A percentile compares a stretch with the other conserved stretches of the same genome.
Conservation (phyloP, 169 alveolate genomes). For the Plasmodium vivax region DNA sequence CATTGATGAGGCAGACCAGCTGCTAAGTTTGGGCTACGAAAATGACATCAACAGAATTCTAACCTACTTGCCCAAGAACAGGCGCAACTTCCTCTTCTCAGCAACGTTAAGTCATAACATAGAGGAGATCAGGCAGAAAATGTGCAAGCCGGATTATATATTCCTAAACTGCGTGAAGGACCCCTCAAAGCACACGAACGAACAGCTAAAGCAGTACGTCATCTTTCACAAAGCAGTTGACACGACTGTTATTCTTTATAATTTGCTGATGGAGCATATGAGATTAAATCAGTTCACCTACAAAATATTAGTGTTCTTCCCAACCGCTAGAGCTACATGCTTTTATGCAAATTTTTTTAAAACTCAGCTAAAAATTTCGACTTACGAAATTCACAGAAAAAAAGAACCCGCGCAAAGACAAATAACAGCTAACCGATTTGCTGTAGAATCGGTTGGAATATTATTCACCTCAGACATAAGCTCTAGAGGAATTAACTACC, state of each 20-base stretch:
- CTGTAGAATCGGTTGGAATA: slow-evolving; percentile 78
- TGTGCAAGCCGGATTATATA: slow-evolving; percentile 60
- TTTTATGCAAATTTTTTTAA: slow-evolving; percentile 78
- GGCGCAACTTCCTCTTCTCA: slow-evolving; percentile 76
- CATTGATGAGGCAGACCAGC: slow-evolving; percentile 96
- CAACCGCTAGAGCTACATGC: slow-evolving; percentile 79
- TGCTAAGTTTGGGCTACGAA: slow-evolving; percentile 73
- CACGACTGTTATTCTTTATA: slow-evolving; percentile 76
- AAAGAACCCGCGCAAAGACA: slow-evolving; percentile 75
- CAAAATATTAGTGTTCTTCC: slow-evolving; percentile 78
- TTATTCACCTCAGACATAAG: slow-evolving; percentile 95
- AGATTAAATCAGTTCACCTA: slow-evolving; percentile 70
- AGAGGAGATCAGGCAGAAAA: slow-evolving; percentile 56
- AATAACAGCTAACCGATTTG: slow-evolving; percentile 72
- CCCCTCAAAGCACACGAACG: slow-evolving; percentile 68
- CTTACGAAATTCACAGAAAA: slow-evolving; percentile 78
- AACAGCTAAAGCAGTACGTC: slow-evolving; percentile 74
- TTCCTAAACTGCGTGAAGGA: slow-evolving; percentile 66
- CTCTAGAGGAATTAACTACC: slow-evolving; percentile 98
- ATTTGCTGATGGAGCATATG: slow-evolving; percentile 75
- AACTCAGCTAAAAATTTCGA: slow-evolving; percentile 77
- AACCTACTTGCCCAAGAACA: slow-evolving; percentile 74
- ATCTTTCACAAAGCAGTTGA: slow-evolving; percentile 75
- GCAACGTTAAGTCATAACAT: slow-evolving; percentile 75
- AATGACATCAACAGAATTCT: slow-evolving; percentile 67